Evolutionary conservation across 768 basidiomycete species (phyloP).

Genomic region (Trametes elegans): DNA sequence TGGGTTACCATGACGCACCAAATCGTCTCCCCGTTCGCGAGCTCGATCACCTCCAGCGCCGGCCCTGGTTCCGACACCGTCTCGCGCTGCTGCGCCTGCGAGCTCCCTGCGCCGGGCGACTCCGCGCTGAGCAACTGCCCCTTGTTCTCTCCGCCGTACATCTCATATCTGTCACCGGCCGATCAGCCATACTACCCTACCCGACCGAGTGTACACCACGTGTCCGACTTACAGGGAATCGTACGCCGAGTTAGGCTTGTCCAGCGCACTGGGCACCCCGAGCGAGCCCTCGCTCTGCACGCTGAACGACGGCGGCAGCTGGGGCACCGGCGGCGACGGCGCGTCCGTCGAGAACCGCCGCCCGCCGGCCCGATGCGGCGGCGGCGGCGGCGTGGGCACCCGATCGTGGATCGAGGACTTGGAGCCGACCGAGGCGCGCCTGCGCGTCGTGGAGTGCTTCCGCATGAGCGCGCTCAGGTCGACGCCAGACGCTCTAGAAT

Average conservation of each 20-base stretch:
- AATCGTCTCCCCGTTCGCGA: constrained; percentile 86
- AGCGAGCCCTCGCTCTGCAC: constrained; percentile 38
- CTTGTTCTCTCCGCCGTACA: constrained; percentile 65
- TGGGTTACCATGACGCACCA: constrained; percentile 51
- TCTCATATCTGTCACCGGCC: constrained; percentile 59
- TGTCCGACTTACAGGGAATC: constrained; percentile 77
- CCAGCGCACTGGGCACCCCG: constrained; percentile 41
- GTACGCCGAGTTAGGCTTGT: constrained; percentile 69
- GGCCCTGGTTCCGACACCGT: constrained; percentile 40
- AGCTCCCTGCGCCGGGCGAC: constrained; percentile 33
- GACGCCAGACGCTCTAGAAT: constrained; percentile 52
- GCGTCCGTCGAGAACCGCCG: constrained; percentile 66
- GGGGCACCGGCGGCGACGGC: constrained; percentile 71
- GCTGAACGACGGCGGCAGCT: constrained; percentile 51
- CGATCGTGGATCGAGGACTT: constrained; percentile 78
- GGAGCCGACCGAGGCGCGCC: constrained; percentile 68
- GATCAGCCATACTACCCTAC: constrained; percentile 5
- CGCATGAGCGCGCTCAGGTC: constrained; percentile 55
- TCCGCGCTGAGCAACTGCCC: constrained; percentile 17
- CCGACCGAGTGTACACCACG: constrained; percentile 9
- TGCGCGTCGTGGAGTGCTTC: constrained; percentile 50
- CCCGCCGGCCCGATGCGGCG: constrained; percentile 51
- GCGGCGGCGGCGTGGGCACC: constrained; percentile 84
- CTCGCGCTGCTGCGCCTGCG: constrained; percentile 32
- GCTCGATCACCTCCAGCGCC: constrained; percentile 75